A percentile compares a stretch with the other conserved stretches of the same genome.
phyloP scores from a whole-genome alignment of 202 grass and related monocot genomes.

The Miscanthus sacchariflorus region DNA sequence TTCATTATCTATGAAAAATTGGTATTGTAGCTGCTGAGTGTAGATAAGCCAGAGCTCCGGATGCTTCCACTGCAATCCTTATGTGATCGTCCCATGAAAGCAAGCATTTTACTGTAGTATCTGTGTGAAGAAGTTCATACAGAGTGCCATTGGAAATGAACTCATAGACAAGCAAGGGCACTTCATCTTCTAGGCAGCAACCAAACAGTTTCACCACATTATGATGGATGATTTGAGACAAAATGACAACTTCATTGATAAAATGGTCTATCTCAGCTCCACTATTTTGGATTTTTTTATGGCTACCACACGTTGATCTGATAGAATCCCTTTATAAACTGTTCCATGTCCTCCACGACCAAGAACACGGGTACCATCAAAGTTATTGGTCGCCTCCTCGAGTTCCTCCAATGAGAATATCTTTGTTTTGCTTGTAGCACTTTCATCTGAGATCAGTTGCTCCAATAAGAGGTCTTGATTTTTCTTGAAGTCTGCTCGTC shows the following conservation, averaged over 20 bases:
- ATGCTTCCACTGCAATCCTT: background rate
- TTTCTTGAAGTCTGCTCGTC: conserved; percentile 34
- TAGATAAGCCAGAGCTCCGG: conserved; percentile 18
- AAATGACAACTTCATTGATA: conserved; percentile 32
- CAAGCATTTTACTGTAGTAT: background rate
- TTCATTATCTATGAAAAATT: conserved; percentile 37
- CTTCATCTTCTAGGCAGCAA: conserved; percentile 39
- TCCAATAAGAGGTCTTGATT: conserved; percentile 47
- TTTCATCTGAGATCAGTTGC: conserved; percentile 41
- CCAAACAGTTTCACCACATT: conserved; percentile 28
- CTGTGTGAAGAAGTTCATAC: conserved; percentile 11
- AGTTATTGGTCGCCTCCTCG: conserved; percentile 34
- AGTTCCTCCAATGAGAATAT: conserved; percentile 40
- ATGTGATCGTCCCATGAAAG: conserved; percentile 37
- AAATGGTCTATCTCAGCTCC: conserved; percentile 41
- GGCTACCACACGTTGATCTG: background rate
- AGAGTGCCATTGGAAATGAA: conserved; percentile 44
- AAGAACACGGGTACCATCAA: conserved; percentile 32
- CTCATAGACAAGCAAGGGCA: conserved; percentile 25
- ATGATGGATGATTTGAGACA: conserved; percentile 26
- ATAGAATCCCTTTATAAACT: conserved; percentile 18
- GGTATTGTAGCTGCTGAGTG: conserved; percentile 24
- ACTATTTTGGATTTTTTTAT: conserved; percentile 30
- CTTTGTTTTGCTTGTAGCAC: background rate
- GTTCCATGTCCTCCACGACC: conserved; percentile 36